Evolutionary conservation across 805 yeast genomes (phyloP), one percentile per base, ranked within the genome.

Genomic region (Metschnikowia baotianmanensis): DNA sequence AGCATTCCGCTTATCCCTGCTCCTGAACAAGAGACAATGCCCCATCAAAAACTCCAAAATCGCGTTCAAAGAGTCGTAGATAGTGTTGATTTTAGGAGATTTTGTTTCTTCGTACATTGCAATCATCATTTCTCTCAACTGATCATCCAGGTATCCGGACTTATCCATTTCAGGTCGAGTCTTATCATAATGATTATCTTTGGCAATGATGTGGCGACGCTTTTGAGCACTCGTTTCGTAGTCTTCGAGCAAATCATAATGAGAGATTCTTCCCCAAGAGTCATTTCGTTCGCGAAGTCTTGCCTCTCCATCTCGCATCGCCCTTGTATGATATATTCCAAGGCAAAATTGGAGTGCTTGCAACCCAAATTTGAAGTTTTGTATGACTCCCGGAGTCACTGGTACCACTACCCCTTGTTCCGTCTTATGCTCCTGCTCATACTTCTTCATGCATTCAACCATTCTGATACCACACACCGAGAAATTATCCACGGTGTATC

Each of bases 31-130:
- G 12, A 34, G 28, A 16, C 31, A 40, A 15, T 42, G 46, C 10
- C 39, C 46, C 30, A 34, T 12, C 20, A 42, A 27, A 24, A 42
- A 20, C 18, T 31, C 37, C 33, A 38, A 34, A 3, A 19, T 21
- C n/a, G 42, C 36, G 23, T 38, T 42, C 13, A 42, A 26, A 7
- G 42, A 39, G 7, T 20, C 7, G 12, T 26, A 32, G n/a, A 32
- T 26, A 9, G 26, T 33, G 13, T 5, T 19, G 16, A 26, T 17
- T 5, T 15, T 24, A 5, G 25, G 6, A 9, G 36, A 22, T 6
- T 33, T 27, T 10, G 42, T 31, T 17, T n/a, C 7, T 6, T 38
- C 15, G 18, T 12, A 17, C 42, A 32, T 32, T 4, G 17, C 31
- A 18, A 19, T 10, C 42, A 32, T 38, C 36, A 38, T 31, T 23